Conservation (phyloP, 306 rosid species). For the Cicer pinnatifidum region DNA sequence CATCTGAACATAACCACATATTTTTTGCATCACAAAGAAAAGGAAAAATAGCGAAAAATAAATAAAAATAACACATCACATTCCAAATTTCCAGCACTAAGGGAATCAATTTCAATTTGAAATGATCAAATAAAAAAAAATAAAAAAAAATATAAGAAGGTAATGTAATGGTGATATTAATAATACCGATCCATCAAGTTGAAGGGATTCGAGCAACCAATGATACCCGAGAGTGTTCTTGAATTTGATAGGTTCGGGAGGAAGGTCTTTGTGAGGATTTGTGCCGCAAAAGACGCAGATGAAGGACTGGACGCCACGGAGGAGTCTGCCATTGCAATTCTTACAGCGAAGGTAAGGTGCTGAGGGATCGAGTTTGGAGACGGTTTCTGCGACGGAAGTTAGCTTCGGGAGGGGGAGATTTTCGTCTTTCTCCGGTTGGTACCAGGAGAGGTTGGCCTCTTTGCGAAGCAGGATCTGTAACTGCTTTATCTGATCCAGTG, state of each 20-base stretch:
- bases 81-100: constrained; percentile 26
- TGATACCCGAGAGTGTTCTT: constrained; percentile 66
- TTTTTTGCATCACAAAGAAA: constrained; percentile 1
- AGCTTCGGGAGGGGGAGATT: constrained; percentile 59
- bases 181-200: constrained; percentile 86
- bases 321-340: constrained; percentile 74
- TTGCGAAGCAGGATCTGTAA: constrained; percentile 69
- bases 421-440: constrained; percentile 59
- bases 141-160: background rate
- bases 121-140: background rate
- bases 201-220: constrained; percentile 76
- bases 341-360: constrained; percentile 80
- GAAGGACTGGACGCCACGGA: constrained; percentile 65
- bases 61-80: background rate
- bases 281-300: constrained; percentile 79
- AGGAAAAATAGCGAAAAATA: background rate
- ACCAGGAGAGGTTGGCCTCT: constrained; percentile 69
- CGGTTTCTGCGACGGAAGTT: constrained; percentile 64
- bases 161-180: background rate
- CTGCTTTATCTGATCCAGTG: constrained; percentile 67
- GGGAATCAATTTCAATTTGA: background rate
- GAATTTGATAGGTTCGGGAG: constrained; percentile 80
- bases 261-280: constrained; percentile 59
- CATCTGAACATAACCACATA: background rate
- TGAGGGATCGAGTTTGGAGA: constrained; percentile 75